Conservation (phyloP, 2,329 filamentous ascomycete species). For the Zasmidium cellare region DNA sequence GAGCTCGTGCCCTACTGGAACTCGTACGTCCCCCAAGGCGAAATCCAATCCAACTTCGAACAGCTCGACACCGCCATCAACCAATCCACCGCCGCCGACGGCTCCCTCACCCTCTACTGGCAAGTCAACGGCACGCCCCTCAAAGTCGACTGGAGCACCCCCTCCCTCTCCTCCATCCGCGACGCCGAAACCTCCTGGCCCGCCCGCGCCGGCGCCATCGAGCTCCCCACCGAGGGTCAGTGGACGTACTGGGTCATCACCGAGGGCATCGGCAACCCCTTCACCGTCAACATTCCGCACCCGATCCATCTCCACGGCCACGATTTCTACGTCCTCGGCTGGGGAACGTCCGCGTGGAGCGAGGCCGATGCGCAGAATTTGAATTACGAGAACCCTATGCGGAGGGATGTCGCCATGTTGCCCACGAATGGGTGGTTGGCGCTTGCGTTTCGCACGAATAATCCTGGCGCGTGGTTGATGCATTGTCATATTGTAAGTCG, state of each 20-base stretch:
- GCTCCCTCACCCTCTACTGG: slow-evolving; percentile 38
- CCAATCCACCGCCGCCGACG: slow-evolving; percentile 29
- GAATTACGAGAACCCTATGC: slow-evolving; percentile 40
- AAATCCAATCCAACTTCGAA: slow-evolving; percentile 29
- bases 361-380: slow-evolving; percentile 22
- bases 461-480: slow-evolving; percentile 46
- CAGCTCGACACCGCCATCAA: slow-evolving; percentile 31
- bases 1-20: slow-evolving; percentile 40
- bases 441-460: slow-evolving; percentile 43
- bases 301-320: slow-evolving; percentile 36
- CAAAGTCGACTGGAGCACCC: slow-evolving; percentile 44
- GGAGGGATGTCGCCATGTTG: slow-evolving; percentile 43
- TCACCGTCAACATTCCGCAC: slow-evolving; percentile 33
- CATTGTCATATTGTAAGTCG: slow-evolving; percentile 43
- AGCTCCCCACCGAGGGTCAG: slow-evolving; percentile 17
- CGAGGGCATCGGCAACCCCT: slow-evolving; percentile 26
- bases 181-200: slow-evolving; percentile 38
- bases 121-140: slow-evolving; percentile 46
- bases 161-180: slow-evolving; percentile 46
- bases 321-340: slow-evolving; percentile 35
- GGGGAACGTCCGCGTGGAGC: slow-evolving; percentile 27
- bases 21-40: slow-evolving; percentile 34
- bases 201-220: slow-evolving; percentile 40
- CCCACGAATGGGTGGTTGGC: slow-evolving; percentile 40
- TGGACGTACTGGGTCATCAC: slow-evolving; percentile 41